Evolutionary conservation across 805 yeast genomes (phyloP).

Genomic region (Yamadazyma paraphyllophila): DNA sequence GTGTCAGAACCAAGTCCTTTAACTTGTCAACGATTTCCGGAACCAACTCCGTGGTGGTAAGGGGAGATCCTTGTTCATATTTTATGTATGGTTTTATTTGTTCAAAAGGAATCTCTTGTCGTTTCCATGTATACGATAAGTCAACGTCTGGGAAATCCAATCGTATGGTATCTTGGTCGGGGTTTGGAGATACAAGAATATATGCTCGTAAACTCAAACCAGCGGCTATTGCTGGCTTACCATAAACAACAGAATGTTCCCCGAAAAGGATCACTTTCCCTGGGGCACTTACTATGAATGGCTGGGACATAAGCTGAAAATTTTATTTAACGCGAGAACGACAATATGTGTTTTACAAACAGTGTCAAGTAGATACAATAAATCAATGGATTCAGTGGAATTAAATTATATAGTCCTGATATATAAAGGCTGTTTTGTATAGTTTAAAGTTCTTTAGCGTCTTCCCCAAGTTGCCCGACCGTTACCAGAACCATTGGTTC

Average conservation of each 20-base stretch:
- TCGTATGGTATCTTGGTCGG: constrained; percentile 41
- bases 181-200: constrained; percentile 55
- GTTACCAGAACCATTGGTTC: constrained; percentile 4
- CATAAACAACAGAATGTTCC: constrained; percentile 93
- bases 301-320: not conserved
- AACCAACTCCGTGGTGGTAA: constrained; percentile 51
- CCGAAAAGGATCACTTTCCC: constrained; percentile 96
- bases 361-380: no score
- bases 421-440: no score
- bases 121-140: constrained; percentile 63
- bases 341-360: no score
- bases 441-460: constrained; percentile 1
- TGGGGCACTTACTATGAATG: constrained; percentile 83
- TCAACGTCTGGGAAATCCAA: constrained; percentile 84
- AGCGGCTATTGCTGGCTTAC: constrained; percentile 95
- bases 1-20: constrained; percentile 44
- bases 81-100: constrained; percentile 21
- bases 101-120: constrained; percentile 61
- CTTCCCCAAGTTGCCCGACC: constrained; percentile 12
- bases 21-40: constrained; percentile 56
- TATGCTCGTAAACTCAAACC: constrained; percentile 86
- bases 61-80: constrained; percentile 22
- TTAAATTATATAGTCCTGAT: no score
- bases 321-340: constrained; percentile 1
- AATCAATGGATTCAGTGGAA: no score